Evolutionary conservation across 2,329 filamentous ascomycete genomes (phyloP).

Genomic region (Volutella citrinella): DNA sequence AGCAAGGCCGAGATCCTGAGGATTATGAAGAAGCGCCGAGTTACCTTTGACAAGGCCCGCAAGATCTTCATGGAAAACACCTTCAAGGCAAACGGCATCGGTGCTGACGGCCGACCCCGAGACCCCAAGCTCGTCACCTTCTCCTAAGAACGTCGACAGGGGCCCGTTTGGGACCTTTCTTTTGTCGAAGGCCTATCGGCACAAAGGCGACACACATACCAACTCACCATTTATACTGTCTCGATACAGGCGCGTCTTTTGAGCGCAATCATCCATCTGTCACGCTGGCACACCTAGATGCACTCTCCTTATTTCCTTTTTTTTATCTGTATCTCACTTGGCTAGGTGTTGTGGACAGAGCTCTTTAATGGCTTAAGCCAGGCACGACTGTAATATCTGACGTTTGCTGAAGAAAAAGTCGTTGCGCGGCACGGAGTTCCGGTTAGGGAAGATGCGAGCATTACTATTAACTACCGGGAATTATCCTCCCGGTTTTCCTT

Average conservation of each 20-base stretch:
- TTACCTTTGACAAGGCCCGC: conserved; percentile 89
- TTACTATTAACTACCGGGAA: conserved; percentile 16
- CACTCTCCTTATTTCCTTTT: too few species aligned
- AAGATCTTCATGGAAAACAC: conserved; percentile 80
- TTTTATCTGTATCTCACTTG: too few species aligned
- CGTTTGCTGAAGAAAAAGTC: too few species aligned
- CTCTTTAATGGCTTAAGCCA: too few species aligned
- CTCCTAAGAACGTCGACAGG: conserved; percentile 29
- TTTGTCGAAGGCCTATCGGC: conserved; percentile 6
- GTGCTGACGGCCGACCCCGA: conserved; percentile 77
- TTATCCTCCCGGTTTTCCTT: conserved; percentile 8
- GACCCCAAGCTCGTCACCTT: conserved; percentile 98
- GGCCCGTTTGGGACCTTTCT: conserved; percentile 2
- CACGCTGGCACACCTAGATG: too few species aligned
- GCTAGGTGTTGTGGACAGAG: too few species aligned
- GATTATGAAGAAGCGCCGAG: conserved; percentile 83
- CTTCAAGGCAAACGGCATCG: conserved; percentile 86
- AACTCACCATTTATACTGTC: too few species aligned
- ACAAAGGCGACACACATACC: too few species aligned
- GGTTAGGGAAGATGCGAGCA: conserved; percentile 12
- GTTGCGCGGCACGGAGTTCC: conserved; percentile 19
- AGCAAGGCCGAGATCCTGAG: conserved; percentile 79
- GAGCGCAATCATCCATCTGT: too few species aligned
- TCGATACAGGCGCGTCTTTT: too few species aligned
- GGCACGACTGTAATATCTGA: too few species aligned